These are phyloP conservation scores for Amanita pseudoporphyria DNA, from an alignment of 768 basidiomycete genomes.

Conservation along the genomic window DNA sequence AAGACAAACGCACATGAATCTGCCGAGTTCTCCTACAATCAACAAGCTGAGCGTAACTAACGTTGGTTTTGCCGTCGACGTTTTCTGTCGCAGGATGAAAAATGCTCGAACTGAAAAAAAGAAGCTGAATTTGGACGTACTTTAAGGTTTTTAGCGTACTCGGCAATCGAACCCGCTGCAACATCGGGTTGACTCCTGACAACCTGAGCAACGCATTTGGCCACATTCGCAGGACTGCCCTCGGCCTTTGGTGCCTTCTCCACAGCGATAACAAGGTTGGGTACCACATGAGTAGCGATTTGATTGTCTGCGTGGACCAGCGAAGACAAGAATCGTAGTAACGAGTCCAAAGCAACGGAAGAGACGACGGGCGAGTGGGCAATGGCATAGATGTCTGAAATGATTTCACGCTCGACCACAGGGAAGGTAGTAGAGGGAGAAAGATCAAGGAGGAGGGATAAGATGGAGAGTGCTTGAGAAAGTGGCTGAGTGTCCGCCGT, in stretches of 20 bases:
- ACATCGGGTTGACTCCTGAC: conserved; percentile 61
- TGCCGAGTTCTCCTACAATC: conserved; percentile 88
- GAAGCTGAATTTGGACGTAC: conserved; percentile 35
- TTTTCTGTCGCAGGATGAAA: conserved; percentile 21
- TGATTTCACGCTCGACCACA: conserved; percentile 62
- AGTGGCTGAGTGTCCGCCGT: conserved; percentile 72
- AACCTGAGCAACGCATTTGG: conserved; percentile 78
- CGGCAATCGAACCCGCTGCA: conserved; percentile 76
- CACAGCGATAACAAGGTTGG: conserved; percentile 55
- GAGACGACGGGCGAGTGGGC: conserved; percentile 75
- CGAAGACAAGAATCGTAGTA: conserved; percentile 73
- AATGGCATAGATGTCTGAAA: conserved; percentile 56
- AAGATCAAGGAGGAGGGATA: conserved; percentile 60
- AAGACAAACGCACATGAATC: conserved; percentile 58
- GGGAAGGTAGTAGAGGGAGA: conserved; percentile 64
- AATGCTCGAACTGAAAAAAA: too few species aligned
- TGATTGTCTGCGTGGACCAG: conserved; percentile 78
- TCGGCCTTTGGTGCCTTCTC: conserved; percentile 57
- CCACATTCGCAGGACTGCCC: conserved; percentile 58
- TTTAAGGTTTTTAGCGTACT: conserved; percentile 77
- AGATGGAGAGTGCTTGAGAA: conserved; percentile 56
- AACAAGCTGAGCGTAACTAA: conserved; percentile 76
- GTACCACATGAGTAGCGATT: conserved; percentile 76
- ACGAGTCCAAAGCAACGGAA: conserved; percentile 68
- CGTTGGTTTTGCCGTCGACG: conserved; percentile 54